Base-by-base conservation (phyloP, 73 alveolate genomes). In the Tetrahymena elliotti region DNA sequence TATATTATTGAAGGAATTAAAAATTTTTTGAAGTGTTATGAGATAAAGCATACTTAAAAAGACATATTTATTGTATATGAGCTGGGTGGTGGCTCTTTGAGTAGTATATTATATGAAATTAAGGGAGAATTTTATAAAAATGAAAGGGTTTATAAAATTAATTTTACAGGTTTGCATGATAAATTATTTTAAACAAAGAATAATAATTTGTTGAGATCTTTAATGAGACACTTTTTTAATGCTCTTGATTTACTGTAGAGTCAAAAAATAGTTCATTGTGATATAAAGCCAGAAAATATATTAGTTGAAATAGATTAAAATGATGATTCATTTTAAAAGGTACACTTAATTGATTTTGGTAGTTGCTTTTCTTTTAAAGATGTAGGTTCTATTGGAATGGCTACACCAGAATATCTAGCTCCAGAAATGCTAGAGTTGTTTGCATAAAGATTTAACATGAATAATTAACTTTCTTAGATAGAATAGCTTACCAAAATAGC, bases 351-450 rank as follows among this genome's bases (percentile, higher is more conserved):
- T 22, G 99, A 97, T 93, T 96, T 96, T 38, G 99, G 99, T 7
- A 94, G 98, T 93, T 84, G 98, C 20, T 97, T 97, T 94, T 68
- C 35, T 92, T 97, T 94, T 40, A 94, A 97, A 84, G 94, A 96
- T 88, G 84, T 95, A 27, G 83, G 97, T 1, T 92, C 95, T 3
- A 84, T 97, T 16, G 97, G 95, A 84, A 93, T 97, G 34, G 97
- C 98, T 94, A 98, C 99, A 35, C 99, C 99, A 0, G 99, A 98
- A 93, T 98, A 98, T 96, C 93, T 98, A 52, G 96, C 99, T 39
- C 99, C 99, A 13, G 99, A 98, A 94, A 93, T 98, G 33, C 96
- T 98, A 8, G 97, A 95, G 47, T 53, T 52, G 34, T 93, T 96
- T 52, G 98, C 96, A 34, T 94, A 84, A 33, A 93, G 84, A 93